Evolutionary conservation across 257 asterid species (phyloP), one percentile per base, ranked within the genome.

Genomic region (Knoxia roxburghii): DNA sequence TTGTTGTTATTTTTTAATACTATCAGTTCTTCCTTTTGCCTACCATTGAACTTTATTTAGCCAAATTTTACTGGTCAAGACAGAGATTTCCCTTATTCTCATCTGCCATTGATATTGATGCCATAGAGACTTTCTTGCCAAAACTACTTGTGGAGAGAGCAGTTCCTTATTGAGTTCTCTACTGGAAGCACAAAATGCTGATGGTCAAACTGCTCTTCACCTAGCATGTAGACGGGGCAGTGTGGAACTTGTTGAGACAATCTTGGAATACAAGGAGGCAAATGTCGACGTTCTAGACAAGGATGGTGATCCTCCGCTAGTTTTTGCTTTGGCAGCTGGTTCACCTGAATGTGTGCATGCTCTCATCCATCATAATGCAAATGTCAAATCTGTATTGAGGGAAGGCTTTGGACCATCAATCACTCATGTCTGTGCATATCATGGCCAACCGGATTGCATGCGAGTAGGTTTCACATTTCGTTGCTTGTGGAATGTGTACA

Each of bases 371-470:
- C 81, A 79, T 77, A 75, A 85, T 67, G 95, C 99, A 64, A 88
- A 94, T 77, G 99, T 94, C 72, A 85, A 84, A 70, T 90, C 97
- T 63, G 84, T 89, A 76, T 81, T 94, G 77, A 88, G 97, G 85
- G 96, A 88, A 77, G 99, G 99, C 74, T 87, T 86, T 81, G 99
- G 99, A 70, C 96, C 97, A 51, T 94, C 99, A 45, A 91, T 94
- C 79, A 96, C 99, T 78, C 97, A 85, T 80, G 99, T 94, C 67
- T 94, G 97, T 80, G 99, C 99, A 76, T 88, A 86, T 83, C 97
- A 94, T 82, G 99, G 99, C 60, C 99, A 94, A 77, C 99, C 99
- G 68, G 96, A 90, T 74, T 94, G 99, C 86, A 94, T 94, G 99
- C 89, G 83, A 53, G 99, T 93, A 83, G 72, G 96, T 81, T 68